Percentiles rank a stretch among this genome's conserved stretches.
These are phyloP conservation scores for Pelargonium exstipulatum DNA, from an alignment of 441 rosid genomes.

Conservation along the genomic window DNA sequence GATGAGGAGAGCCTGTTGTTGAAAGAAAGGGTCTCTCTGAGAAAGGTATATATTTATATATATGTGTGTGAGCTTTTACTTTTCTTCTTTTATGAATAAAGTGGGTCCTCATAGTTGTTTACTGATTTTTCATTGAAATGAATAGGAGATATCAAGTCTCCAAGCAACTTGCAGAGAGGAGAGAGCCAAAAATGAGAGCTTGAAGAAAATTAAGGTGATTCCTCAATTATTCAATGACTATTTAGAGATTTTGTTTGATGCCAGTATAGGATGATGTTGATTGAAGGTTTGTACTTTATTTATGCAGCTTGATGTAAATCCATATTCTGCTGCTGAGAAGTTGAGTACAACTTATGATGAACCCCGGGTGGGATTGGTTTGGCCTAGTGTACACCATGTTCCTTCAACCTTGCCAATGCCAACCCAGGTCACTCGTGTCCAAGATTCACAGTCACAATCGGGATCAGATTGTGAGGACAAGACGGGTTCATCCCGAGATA, in stretches of 20 bases:
- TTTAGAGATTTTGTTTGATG: not conserved
- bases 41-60: conserved; percentile 33
- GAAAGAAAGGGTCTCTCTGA: conserved; percentile 50
- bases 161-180: conserved; percentile 43
- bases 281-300: not conserved
- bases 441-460: conserved; percentile 15
- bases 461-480: conserved; percentile 17
- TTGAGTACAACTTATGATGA: conserved; percentile 11
- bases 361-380: conserved; percentile 9
- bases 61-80: not conserved
- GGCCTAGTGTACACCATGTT: conserved; percentile 17
- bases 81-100: not conserved
- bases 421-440: not conserved
- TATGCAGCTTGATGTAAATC: conserved; percentile 44
- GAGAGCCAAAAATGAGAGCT: conserved; percentile 36
- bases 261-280: not conserved
- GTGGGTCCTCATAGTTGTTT: not conserved
- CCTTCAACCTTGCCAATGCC: conserved; percentile 3
- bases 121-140: conserved; percentile 11
- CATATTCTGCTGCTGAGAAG: conserved; percentile 17
- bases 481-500: conserved; percentile 21
- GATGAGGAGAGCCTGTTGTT: conserved; percentile 50
- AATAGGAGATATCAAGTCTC: conserved; percentile 47
- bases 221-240: not conserved
- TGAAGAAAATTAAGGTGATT: conserved; percentile 65